Percentiles rank a stretch among this genome's conserved stretches.
Conservation (phyloP, 257 asterid genomes). For the Solanum pinnatisectum region DNA sequence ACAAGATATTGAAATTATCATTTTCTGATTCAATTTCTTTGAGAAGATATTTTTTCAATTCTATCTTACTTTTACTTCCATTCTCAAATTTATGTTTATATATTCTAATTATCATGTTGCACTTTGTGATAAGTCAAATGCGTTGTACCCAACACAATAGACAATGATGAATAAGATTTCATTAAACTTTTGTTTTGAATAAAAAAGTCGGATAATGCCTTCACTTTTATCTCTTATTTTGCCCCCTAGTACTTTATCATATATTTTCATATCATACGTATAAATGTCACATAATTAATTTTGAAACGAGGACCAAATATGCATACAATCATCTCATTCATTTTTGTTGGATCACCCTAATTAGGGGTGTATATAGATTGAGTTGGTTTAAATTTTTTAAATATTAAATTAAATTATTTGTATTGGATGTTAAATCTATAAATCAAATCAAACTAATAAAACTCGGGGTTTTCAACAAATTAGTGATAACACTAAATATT, state of each 20-base stretch:
- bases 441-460: too few species aligned
- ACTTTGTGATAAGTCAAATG: background rate
- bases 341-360: background rate
- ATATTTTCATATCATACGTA: background rate
- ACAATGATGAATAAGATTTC: background rate
- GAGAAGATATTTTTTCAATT: background rate
- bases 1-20: background rate
- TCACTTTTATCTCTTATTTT: background rate
- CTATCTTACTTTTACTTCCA: background rate
- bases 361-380: background rate
- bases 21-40: background rate
- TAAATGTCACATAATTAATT: background rate
- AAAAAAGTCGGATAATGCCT: background rate
- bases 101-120: background rate
- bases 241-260: background rate
- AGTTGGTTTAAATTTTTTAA: too few species aligned
- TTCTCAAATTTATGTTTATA: background rate
- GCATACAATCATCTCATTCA: background rate
- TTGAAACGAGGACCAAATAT: background rate
- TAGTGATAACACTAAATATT: background rate
- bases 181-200: background rate
- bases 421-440: too few species aligned
- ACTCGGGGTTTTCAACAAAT: rapidly evolving
- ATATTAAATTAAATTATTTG: too few species aligned
- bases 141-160: background rate